Conservation (phyloP, 164 flowering plant genomes). For the Euptelea pleiosperma region DNA sequence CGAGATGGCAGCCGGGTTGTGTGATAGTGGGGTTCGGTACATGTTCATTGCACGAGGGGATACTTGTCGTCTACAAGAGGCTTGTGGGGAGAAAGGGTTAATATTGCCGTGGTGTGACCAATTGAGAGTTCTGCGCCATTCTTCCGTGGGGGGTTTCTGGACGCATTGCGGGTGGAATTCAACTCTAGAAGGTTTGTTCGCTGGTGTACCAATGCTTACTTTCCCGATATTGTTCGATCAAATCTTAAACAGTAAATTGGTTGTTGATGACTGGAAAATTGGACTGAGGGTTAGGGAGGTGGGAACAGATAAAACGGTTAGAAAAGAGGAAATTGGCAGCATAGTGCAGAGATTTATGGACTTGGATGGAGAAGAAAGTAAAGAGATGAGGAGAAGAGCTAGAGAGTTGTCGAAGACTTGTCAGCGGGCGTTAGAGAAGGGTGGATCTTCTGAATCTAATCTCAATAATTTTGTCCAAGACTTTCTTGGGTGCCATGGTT, state of each 20-base stretch:
- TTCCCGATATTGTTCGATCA: slow-evolving; percentile 56
- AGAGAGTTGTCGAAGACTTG: slow-evolving; percentile 16
- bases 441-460: slow-evolving; percentile 29
- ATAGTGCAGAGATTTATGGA: slow-evolving; percentile 32
- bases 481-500: too few relatives aligned
- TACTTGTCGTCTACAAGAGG: slow-evolving; percentile 15
- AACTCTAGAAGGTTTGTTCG: slow-evolving; percentile 36
- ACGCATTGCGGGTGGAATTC: slow-evolving; percentile 77
- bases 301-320: slow-evolving; percentile 19
- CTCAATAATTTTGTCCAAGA: slow-evolving; percentile 18
- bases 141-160: slow-evolving; percentile 66
- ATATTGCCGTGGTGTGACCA: slow-evolving; percentile 76
- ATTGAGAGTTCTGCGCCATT: slow-evolving; percentile 49
- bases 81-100: slow-evolving; percentile 34
- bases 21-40: slow-evolving; percentile 28
- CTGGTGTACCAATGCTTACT: slow-evolving; percentile 60
- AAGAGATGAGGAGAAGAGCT: slow-evolving; percentile 29
- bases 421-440: slow-evolving; percentile 18
- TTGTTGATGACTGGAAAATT: slow-evolving; percentile 59
- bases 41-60: slow-evolving; percentile 46
- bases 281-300: slow-evolving; percentile 40
- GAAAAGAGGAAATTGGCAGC: slow-evolving; percentile 29
- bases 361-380: slow-evolving; percentile 20
- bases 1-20: slow-evolving; percentile 34
- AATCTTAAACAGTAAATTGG: slow-evolving; percentile 27